Percentiles rank a stretch among this genome's conserved stretches.
phyloP scores from a whole-genome alignment of 2,329 filamentous ascomycete genomes.

The Colletotrichum australisinense region DNA sequence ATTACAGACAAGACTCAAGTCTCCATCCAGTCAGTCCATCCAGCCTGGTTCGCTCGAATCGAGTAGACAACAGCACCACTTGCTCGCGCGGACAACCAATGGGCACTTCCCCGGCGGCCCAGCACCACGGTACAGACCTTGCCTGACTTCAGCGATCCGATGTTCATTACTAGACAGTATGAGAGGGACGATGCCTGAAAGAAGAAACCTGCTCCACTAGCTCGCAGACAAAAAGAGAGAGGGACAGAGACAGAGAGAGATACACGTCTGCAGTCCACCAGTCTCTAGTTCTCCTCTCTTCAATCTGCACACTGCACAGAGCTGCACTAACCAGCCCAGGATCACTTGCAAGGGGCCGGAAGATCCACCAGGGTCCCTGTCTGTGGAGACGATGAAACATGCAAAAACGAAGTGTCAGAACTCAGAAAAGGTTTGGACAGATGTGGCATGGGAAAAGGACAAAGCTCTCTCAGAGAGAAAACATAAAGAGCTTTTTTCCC shows the following conservation, averaged over 20 bases:
- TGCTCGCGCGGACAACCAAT: constrained; percentile 17
- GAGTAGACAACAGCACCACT: background rate
- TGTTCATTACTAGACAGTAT: constrained; percentile 7
- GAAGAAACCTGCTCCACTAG: constrained; percentile 14
- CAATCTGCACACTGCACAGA: constrained; percentile 1
- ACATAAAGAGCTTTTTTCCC: constrained; percentile 9
- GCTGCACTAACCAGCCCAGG: constrained; percentile 17
- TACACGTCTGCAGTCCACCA: background rate
- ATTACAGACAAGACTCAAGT: background rate
- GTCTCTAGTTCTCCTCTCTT: constrained; percentile 1
- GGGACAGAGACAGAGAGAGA: background rate
- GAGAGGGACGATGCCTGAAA: constrained; percentile 29
- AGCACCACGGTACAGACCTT: constrained; percentile 25
- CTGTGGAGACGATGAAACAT: constrained; percentile 33
- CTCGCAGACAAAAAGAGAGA: background rate
- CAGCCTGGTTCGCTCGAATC: too few species aligned
- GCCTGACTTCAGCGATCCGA: constrained; percentile 21
- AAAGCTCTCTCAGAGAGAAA: constrained; percentile 15
- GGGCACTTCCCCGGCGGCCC: constrained; percentile 32
- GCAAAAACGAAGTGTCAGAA: constrained; percentile 26
- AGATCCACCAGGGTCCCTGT: constrained; percentile 24
- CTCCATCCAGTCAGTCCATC: background rate
- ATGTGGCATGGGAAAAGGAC: constrained; percentile 17
- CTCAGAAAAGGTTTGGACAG: constrained; percentile 8
- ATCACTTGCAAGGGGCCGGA: constrained; percentile 27